Evolutionary conservation across 768 basidiomycete genomes (phyloP), one percentile per base, ranked within the genome.

Genomic region (Pulveroboletus ravenelii): DNA sequence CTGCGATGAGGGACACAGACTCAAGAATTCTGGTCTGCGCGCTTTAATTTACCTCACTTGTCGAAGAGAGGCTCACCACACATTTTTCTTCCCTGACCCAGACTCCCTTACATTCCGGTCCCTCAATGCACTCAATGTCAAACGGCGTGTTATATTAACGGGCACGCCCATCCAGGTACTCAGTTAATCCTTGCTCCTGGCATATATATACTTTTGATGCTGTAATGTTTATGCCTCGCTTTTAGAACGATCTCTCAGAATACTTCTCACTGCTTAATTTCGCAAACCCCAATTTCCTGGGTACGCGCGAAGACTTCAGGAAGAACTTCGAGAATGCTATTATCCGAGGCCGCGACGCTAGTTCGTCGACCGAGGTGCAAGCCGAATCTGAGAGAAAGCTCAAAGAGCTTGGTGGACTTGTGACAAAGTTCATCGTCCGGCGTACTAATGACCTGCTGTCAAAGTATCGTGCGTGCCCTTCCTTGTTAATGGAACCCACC

Each of bases 311-410:
- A 53, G 88, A 95, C 47, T 97, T 97, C 70, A 79, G 91, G 53
- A 95, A 93, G 74, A 96, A 96, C 65, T 97, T 91, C 58, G 93
- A 97, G 73, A 84, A 90, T 53, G 80, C 77, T 36, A 97, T 97
- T 53, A 85, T 95, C 51, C 82, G 90, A 15, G 93, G 93, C 31
- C 83, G 93, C 45, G 93, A 97, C 62, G 82, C 93, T 5, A 81
- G 89, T 58, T 93, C 93, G 12, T 87, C 82, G 32, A 89, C 87
- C 38, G 72, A 74, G 37, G 79, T 82, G 47, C 91, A 92, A 63
- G 84, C 80, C n/a, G 74, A 83, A 53, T 83, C 89, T 52, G 91
- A 95, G 72, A 83, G 81, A 70, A 95, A 94, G 70, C 76, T 95
- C 50, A 94, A 92, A 62, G 92, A 96, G 64, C 80, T 97, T 4